Percentiles rank a stretch among this genome's conserved stretches.
phyloP scores from a whole-genome alignment of 1,139 yeast genomes.

The Cylindricascospora bacillispora region DNA sequence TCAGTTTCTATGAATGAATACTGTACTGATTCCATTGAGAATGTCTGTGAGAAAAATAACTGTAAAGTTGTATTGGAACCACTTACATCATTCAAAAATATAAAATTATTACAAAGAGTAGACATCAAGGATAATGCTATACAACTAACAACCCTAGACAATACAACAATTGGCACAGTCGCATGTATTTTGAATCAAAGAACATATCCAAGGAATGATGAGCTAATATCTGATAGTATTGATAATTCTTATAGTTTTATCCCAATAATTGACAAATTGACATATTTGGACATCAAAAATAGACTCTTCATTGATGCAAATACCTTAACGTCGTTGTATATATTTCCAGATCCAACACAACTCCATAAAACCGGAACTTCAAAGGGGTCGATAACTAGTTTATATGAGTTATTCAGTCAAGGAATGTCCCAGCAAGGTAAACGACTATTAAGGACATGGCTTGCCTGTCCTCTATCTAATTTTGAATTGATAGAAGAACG shows the following conservation, averaged over 20 bases:
- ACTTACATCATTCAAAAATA: constrained; percentile 6
- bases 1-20: too few relatives aligned
- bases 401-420: constrained; percentile 20
- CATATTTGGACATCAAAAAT: too few relatives aligned
- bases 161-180: constrained; percentile 7
- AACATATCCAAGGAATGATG: too few relatives aligned
- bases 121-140: constrained; percentile 3
- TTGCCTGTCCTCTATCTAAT: constrained; percentile 27
- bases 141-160: constrained; percentile 4
- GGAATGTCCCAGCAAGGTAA: constrained; percentile 26
- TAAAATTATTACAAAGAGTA: constrained; percentile 1
- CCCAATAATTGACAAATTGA: too few relatives aligned
- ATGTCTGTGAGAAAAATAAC: constrained; percentile 3
- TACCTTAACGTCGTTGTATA: too few relatives aligned
- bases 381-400: too few relatives aligned
- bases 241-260: too few relatives aligned
- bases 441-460: constrained; percentile 25
- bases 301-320: too few relatives aligned
- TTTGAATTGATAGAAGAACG: constrained; percentile 20
- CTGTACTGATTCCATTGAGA: constrained; percentile 4
- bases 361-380: too few relatives aligned
- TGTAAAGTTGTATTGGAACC: constrained; percentile 8
- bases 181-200: constrained; percentile 8
- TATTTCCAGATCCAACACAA: too few relatives aligned
- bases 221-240: too few relatives aligned